These are phyloP conservation scores for Diversispora eburnea DNA, from an alignment of 192 early-diverging fungal genomes.

Conservation along the genomic window DNA sequence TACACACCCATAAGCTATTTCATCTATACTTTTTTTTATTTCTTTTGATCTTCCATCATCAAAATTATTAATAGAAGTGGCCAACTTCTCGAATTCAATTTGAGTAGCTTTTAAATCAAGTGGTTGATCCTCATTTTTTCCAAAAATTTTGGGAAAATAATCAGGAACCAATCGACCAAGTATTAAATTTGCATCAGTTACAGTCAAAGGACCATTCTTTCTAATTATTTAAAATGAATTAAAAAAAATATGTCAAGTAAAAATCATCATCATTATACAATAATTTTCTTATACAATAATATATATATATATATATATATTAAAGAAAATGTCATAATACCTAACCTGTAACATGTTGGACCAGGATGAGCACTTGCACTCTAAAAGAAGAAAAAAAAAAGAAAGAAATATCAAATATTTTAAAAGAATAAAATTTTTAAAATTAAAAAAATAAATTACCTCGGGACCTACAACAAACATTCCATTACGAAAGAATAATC, in stretches of 20 bases:
- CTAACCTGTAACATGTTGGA: constrained; percentile 84
- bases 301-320: neutral
- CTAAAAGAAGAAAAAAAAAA: constrained; percentile 6
- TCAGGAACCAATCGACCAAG: constrained; percentile 80
- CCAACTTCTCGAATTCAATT: constrained; percentile 62
- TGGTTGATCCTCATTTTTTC: constrained; percentile 73
- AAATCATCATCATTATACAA: neutral
- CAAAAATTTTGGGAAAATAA: constrained; percentile 96
- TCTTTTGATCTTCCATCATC: constrained; percentile 35
- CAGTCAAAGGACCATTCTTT: constrained; percentile 85
- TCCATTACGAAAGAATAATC: constrained; percentile 88
- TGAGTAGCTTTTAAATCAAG: constrained; percentile 66
- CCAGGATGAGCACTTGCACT: constrained; percentile 93
- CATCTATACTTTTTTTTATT: constrained; percentile 67
- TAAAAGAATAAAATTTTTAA: constrained; percentile 27
- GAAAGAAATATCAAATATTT: neutral
- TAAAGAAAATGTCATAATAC: neutral
- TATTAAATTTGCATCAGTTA: constrained; percentile 92
- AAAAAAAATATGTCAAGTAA: neutral
- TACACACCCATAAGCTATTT: constrained; percentile 79
- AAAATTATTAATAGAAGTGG: constrained; percentile 59
- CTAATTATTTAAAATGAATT: constrained; percentile 35
- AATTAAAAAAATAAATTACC: constrained; percentile 36
- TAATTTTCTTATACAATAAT: no score
- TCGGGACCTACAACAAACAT: constrained; percentile 92